These are phyloP conservation scores for Lagenaria siceraria DNA, from an alignment of 306 rosid genomes.

Conservation along the genomic window DNA sequence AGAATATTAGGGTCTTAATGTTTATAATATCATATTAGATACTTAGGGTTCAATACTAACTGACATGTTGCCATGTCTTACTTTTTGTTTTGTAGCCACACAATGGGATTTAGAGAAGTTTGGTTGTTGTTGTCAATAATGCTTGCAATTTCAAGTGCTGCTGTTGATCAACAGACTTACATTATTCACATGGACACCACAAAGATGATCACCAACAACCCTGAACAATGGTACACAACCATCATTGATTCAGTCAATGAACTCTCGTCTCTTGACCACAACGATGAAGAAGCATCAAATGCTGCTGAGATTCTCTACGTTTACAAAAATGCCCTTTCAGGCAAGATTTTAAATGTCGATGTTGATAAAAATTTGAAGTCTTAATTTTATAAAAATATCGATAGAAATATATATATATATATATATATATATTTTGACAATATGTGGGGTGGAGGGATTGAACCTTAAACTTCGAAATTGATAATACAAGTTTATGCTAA, in stretches of 20 bases:
- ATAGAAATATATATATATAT: too few relatives aligned
- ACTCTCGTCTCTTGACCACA: constrained; percentile 9
- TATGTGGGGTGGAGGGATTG: too few relatives aligned
- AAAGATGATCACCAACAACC: constrained; percentile 19
- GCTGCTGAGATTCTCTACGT: constrained; percentile 35
- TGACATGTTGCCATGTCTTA: neutral
- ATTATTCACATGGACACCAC: constrained; percentile 58
- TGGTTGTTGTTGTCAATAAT: constrained; percentile 25
- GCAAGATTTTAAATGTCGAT: neutral
- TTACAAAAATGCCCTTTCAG: constrained; percentile 36
- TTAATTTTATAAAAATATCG: too few relatives aligned
- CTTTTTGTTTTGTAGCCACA: constrained; percentile 19
- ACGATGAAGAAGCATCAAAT: constrained; percentile 5
- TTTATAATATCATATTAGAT: too few relatives aligned
- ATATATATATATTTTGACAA: too few relatives aligned
- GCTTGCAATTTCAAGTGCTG: constrained; percentile 30
- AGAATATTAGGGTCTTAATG: too few relatives aligned
- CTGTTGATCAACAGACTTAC: constrained; percentile 28
- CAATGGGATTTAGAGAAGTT: constrained; percentile 22
- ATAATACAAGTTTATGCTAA: too few relatives aligned
- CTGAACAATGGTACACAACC: constrained; percentile 31
- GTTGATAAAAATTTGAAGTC: neutral
- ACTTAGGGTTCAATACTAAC: neutral
- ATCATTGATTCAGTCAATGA: constrained; percentile 33
- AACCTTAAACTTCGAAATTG: too few relatives aligned